A percentile compares a stretch with the other conserved stretches of the same genome.
These are phyloP conservation scores for Quercus bicolor DNA, from an alignment of 306 rosid species.

Conservation along the genomic window DNA sequence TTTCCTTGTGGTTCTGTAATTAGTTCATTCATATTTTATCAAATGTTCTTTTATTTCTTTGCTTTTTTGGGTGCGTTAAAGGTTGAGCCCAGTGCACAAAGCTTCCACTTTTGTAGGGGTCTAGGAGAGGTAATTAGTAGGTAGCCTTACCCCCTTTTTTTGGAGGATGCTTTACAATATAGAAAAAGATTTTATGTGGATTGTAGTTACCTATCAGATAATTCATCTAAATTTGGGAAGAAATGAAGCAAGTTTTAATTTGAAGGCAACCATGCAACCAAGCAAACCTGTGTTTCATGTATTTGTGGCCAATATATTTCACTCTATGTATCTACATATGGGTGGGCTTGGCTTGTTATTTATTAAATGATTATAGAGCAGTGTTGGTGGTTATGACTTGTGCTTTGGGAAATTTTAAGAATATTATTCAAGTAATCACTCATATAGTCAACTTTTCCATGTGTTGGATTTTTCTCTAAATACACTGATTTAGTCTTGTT, in stretches of 20 bases:
- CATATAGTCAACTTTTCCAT: not conserved
- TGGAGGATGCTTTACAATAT: not conserved
- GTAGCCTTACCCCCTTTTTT: no score
- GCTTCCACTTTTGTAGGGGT: no score
- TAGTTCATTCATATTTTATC: not conserved
- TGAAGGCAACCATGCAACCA: not conserved
- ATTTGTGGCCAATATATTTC: not conserved
- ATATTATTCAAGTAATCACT: not conserved
- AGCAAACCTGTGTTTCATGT: not conserved
- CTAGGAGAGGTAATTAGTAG: no score
- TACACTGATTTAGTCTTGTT: conserved; percentile 9
- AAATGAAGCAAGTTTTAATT: not conserved
- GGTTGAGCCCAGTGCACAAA: no score
- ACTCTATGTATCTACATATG: not conserved
- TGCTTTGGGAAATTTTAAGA: not conserved
- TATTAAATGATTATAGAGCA: not conserved
- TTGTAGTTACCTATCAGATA: not conserved
- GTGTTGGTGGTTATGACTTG: not conserved
- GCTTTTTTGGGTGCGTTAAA: not conserved
- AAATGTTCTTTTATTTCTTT: not conserved
- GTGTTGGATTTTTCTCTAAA: not conserved
- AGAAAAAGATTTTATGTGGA: not conserved
- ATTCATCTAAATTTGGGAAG: not conserved
- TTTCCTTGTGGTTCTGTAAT: not conserved
- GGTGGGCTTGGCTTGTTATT: not conserved